These are phyloP conservation scores for Ascochyta viciae-villosae DNA, from an alignment of 2,329 filamentous ascomycete species.

Conservation along the genomic window DNA sequence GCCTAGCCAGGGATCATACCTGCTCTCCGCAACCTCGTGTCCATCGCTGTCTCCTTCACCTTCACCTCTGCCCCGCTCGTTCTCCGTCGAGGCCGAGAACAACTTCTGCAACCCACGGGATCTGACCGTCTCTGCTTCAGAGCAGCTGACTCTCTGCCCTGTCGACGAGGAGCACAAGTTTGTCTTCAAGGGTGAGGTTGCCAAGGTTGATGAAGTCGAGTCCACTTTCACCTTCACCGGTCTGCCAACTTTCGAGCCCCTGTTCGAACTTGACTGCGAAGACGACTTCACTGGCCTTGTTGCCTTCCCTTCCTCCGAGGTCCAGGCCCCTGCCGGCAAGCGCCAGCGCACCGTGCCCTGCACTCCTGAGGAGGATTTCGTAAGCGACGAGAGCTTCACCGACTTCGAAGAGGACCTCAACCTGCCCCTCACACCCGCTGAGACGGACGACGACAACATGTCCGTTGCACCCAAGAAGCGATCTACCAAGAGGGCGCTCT, in stretches of 20 bases:
- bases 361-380: slow-evolving; percentile 72
- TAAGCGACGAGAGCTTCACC: slow-evolving; percentile 78
- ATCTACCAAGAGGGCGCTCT: slow-evolving; percentile 36
- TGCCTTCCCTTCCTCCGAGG: slow-evolving; percentile 66
- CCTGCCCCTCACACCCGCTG: slow-evolving; percentile 67
- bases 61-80: slow-evolving; percentile 75
- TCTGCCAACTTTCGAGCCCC: slow-evolving; percentile 79
- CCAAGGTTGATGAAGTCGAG: slow-evolving; percentile 45
- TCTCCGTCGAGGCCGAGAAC: slow-evolving; percentile 73
- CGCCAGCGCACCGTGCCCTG: slow-evolving; percentile 77
- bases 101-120: slow-evolving; percentile 93
- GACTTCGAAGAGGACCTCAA: slow-evolving; percentile 75
- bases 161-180: slow-evolving; percentile 67
- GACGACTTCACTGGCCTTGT: slow-evolving; percentile 84
- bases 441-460: slow-evolving; percentile 55
- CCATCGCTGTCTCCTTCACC: slow-evolving; percentile 89
- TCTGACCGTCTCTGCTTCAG: slow-evolving; percentile 72
- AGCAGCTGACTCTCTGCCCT: slow-evolving; percentile 67
- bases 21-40: slow-evolving; percentile 75
- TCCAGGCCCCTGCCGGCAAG: slow-evolving; percentile 68
- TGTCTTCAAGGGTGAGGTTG: slow-evolving; percentile 56
- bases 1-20: slow-evolving; percentile 70
- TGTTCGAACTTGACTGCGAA: slow-evolving; percentile 89
- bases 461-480: slow-evolving; percentile 36
- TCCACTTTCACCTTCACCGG: slow-evolving; percentile 56